Evolutionary conservation across 768 basidiomycete genomes (phyloP).

Genomic region (Boletus barrowsii): DNA sequence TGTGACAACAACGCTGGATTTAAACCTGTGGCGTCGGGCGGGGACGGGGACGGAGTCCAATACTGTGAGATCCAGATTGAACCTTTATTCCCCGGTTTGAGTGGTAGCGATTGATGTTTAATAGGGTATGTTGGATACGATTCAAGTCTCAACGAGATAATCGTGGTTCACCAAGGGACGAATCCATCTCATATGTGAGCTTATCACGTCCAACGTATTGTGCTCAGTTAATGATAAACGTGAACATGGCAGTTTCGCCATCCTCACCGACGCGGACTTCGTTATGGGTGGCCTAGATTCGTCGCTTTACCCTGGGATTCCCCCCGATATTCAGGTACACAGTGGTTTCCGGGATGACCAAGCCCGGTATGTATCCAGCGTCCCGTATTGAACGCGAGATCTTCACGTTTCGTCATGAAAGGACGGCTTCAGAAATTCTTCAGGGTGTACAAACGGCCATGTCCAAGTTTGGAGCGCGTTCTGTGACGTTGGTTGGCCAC

Average conservation of each 20-base stretch:
- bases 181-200: conserved; percentile 33
- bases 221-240: conserved; percentile 4
- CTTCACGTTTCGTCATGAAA: conserved; percentile 31
- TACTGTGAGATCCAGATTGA: conserved; percentile 35
- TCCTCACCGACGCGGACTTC: conserved; percentile 40
- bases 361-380: conserved; percentile 32
- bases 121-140: conserved; percentile 39
- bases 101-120: neutral
- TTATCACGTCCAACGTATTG: conserved; percentile 32
- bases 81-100: no score
- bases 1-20: conserved; percentile 45
- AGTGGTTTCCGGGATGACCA: conserved; percentile 45
- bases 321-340: conserved; percentile 40
- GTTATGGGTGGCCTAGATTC: conserved; percentile 31
- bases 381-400: neutral
- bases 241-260: conserved; percentile 26
- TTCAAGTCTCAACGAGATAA: conserved; percentile 30
- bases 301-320: conserved; percentile 46
- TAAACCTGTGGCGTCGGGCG: conserved; percentile 42
- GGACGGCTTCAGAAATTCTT: conserved; percentile 38
- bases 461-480: conserved; percentile 28
- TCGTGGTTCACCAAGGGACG: conserved; percentile 36
- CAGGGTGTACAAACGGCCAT: conserved; percentile 41
- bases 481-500: conserved; percentile 45
- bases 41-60: conserved; percentile 39